Evolutionary conservation across 768 basidiomycete genomes (phyloP), one percentile per base, ranked within the genome.

Genomic region (Tulasnella sp.): DNA sequence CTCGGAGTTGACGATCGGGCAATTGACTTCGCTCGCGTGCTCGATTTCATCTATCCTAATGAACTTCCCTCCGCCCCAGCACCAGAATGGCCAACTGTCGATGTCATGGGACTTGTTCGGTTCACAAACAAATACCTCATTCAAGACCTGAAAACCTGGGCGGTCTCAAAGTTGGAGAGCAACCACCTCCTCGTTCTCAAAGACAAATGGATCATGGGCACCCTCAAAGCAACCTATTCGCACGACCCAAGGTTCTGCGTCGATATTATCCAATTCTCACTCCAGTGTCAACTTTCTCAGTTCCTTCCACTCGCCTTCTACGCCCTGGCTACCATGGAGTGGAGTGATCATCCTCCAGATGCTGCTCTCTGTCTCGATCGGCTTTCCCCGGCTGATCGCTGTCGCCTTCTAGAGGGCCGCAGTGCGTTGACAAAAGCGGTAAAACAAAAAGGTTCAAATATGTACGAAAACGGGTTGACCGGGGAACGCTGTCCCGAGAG

Each of bases 221-320:
- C 38, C 14, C n/a, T 74, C 9, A 34, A 27, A 27, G 31, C 14
- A 31, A 68, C 7, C 31, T 68, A 68, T 19, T 19, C 10, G 5
- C 1, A 74, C 10, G n/a, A 74, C 42, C 72, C 72, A 34, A 21
- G n/a, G 5, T 39, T 74, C 12, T 39, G 39, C 39, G 72, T 74
- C 9, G 72, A 74, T 27, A 46, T 74, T 39, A 74, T 74, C 5
- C 38, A 74, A 24, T 40, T 74, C 72, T n/a, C 39, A 6, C 6
- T 39, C 2, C 31, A 74, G 3, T 74, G 72, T 74, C 39, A 38
- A 19, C 5, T 74, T 19, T 34, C 72, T 24, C 72, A 39, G 72
- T 74, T 74, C 72, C 44, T 74, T 24, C 72, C 72, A 6, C 36
- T 74, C 38, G 72, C 72, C 18, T 74, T 39, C 44, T 74, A 74